A percentile compares a stretch with the other conserved stretches of the same genome.
Conservation (phyloP, 371 early-diverging fungal species). For the Batkoa obscura region DNA sequence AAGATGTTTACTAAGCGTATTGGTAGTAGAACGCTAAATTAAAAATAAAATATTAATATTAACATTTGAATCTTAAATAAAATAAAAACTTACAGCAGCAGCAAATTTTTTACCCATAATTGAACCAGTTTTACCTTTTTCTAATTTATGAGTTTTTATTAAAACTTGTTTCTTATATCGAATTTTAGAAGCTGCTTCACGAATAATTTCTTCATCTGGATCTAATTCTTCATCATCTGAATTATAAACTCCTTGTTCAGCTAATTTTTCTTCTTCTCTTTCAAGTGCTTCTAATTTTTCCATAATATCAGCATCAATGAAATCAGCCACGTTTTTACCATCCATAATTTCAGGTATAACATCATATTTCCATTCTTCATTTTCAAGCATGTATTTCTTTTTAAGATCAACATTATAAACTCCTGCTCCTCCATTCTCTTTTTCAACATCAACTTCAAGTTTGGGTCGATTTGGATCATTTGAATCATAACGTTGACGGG, state of each 20-base stretch:
- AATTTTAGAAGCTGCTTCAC: constrained; percentile 58
- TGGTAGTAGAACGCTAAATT: constrained; percentile 38
- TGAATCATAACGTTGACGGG: constrained; percentile 49
- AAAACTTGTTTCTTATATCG: constrained; percentile 70
- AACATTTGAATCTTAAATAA: neutral
- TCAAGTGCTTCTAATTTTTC: constrained; percentile 89
- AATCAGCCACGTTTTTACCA: constrained; percentile 99
- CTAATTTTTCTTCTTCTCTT: constrained; percentile 87
- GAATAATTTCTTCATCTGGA: constrained; percentile 56
- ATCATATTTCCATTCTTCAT: constrained; percentile 96
- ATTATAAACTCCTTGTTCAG: constrained; percentile 81
- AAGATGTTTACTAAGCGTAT: constrained; percentile 38
- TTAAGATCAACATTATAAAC: constrained; percentile 86
- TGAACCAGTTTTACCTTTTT: constrained; percentile 46
- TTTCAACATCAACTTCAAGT: constrained; percentile 81
- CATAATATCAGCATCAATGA: constrained; percentile 95
- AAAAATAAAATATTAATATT: no score
- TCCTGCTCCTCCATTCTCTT: constrained; percentile 85
- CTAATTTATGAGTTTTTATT: constrained; percentile 45
- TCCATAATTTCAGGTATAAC: constrained; percentile 98
- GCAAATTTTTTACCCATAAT: constrained; percentile 30
- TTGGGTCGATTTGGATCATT: constrained; percentile 65
- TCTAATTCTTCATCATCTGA: constrained; percentile 49
- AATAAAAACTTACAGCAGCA: constrained; percentile 15
- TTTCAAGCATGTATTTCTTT: constrained; percentile 62